phyloP scores from a whole-genome alignment of 2,329 filamentous ascomycete genomes.

The Cryoendolithus antarcticus region DNA sequence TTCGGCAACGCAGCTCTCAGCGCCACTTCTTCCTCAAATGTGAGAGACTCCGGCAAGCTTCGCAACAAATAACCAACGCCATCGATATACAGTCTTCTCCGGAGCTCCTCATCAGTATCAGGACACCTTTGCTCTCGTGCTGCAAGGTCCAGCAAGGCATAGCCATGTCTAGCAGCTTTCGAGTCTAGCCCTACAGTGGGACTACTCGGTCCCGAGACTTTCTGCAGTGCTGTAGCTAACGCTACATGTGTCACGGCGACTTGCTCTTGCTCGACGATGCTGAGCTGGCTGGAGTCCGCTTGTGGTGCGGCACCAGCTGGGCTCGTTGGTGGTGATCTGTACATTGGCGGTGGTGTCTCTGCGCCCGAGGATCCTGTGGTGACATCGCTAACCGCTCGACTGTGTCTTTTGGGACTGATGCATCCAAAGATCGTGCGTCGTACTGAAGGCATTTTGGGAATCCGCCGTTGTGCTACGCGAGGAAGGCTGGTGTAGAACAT shows the following conservation, averaged over 20 bases:
- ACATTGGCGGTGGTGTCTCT: constrained; percentile 3
- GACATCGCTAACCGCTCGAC: not conserved
- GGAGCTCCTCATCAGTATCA: no score
- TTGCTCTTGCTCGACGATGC: no score
- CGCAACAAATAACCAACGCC: constrained; percentile 50
- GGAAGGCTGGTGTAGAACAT: constrained; percentile 5
- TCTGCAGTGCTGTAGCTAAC: no score
- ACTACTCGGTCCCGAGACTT: no score
- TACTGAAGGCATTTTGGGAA: constrained; percentile 2
- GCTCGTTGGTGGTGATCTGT: no score
- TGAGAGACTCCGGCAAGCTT: constrained; percentile 47
- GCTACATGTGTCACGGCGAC: no score
- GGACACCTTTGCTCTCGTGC: no score
- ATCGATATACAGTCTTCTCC: constrained; percentile 45
- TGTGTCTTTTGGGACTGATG: not conserved
- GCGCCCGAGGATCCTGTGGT: constrained; percentile 1
- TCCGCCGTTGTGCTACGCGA: not conserved
- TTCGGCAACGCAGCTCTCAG: constrained; percentile 41
- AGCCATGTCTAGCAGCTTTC: not conserved
- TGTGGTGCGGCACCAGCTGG: no score
- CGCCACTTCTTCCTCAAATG: constrained; percentile 40
- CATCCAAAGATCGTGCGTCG: constrained; percentile 1
- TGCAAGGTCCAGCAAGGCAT: constrained; percentile 1
- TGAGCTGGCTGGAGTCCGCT: no score
- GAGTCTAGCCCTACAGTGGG: not conserved